phyloP scores from a whole-genome alignment of 2,329 filamentous ascomycete genomes.

The Pseudogymnoascus sp. region DNA sequence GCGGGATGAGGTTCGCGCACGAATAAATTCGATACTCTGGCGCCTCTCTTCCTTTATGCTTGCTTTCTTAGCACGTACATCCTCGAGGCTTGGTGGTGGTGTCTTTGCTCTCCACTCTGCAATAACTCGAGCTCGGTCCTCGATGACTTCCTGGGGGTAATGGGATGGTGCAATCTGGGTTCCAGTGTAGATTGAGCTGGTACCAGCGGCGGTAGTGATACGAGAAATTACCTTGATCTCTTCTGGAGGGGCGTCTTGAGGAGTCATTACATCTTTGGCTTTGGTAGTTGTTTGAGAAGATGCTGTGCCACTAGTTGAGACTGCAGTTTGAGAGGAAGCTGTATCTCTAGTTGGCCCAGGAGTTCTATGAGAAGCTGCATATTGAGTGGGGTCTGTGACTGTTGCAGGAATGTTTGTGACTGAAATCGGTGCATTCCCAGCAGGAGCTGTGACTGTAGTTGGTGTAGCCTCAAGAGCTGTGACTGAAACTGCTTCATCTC shows the following conservation, averaged over 20 bases:
- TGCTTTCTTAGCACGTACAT: constrained; percentile 18
- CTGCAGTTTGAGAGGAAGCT: neutral
- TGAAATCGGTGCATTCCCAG: neutral
- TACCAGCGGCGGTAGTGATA: too few relatives aligned
- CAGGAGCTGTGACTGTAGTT: neutral
- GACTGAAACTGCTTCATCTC: neutral
- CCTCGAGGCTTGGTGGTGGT: constrained; percentile 16
- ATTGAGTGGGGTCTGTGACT: neutral
- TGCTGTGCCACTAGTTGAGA: neutral
- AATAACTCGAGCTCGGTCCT: neutral
- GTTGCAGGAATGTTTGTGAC: neutral
- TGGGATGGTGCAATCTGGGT: neutral
- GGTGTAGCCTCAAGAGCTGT: neutral
- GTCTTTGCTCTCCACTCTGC: neutral
- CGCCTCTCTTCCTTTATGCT: constrained; percentile 13
- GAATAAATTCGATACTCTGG: constrained; percentile 9
- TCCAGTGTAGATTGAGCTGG: neutral
- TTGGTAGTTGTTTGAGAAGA: neutral
- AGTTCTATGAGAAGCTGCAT: neutral
- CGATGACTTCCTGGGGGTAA: neutral
- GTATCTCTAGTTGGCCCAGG: neutral
- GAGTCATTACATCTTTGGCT: neutral
- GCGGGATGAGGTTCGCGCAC: constrained; percentile 3
- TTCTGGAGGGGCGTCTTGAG: neutral
- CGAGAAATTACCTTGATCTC: neutral